Conservation (phyloP, 352 stramenopile genomes). For the Albugo candida region DNA sequence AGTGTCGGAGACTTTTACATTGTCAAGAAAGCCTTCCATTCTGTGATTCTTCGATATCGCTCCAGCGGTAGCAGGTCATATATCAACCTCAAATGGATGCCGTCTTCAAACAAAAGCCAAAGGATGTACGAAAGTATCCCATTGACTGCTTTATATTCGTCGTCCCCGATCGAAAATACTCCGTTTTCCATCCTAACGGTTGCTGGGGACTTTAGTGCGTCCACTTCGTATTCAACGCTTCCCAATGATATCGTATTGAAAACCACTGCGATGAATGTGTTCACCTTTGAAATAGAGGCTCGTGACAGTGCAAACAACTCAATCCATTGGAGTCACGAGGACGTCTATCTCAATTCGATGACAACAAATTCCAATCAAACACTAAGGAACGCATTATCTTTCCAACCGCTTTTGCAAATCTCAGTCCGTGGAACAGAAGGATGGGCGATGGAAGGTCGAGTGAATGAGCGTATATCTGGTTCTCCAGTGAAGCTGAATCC, state of each 20-base stretch:
- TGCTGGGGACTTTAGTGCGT: conserved; percentile 19
- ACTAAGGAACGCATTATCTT: too few species aligned
- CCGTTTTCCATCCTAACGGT: conserved; percentile 25
- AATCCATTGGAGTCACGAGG: conserved; percentile 45
- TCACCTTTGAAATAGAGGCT: conserved; percentile 50
- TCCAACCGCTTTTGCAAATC: conserved; percentile 68
- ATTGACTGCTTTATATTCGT: conserved; percentile 22
- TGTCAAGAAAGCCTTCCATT: conserved; percentile 31
- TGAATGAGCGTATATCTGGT: conserved; percentile 47
- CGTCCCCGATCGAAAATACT: conserved; percentile 20
- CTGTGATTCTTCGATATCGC: conserved; percentile 65
- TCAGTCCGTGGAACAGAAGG: conserved; percentile 53
- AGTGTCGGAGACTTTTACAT: too few species aligned
- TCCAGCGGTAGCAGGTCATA: conserved; percentile 64
- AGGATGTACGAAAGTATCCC: conserved; percentile 7
- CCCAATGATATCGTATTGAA: conserved; percentile 13
- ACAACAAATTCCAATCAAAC: conserved; percentile 20
- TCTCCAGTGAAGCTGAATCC: conserved; percentile 23
- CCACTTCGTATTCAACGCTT: conserved; percentile 1
- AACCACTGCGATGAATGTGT: conserved; percentile 17
- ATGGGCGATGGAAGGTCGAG: conserved; percentile 75
- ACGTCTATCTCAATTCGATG: conserved; percentile 10
- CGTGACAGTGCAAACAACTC: conserved; percentile 59
- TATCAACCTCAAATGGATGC: conserved; percentile 70
- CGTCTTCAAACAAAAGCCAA: conserved; percentile 3